Percentiles rank a stretch among this genome's conserved stretches.
These are phyloP conservation scores for Coemansia sp. DNA, from an alignment of 192 early-diverging fungal genomes.

Conservation along the genomic window DNA sequence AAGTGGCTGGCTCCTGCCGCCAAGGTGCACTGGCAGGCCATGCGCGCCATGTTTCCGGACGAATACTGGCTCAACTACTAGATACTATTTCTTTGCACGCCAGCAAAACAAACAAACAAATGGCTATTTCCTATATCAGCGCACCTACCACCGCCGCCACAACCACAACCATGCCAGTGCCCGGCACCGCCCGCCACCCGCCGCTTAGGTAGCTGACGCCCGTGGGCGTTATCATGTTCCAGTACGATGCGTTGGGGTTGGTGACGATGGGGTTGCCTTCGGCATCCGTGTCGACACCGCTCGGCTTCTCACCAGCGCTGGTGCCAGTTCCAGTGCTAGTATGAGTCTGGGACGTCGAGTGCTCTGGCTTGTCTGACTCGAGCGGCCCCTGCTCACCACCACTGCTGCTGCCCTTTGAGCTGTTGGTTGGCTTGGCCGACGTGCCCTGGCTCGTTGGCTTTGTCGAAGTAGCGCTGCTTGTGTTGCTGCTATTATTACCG, in stretches of 20 bases:
- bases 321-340: slow-evolving; percentile 2
- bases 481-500: background rate
- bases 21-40: slow-evolving; percentile 68
- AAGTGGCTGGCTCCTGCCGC: slow-evolving; percentile 59
- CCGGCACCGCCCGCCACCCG: slow-evolving; percentile 3
- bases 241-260: slow-evolving; percentile 30
- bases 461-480: background rate
- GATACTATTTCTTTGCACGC: too few relatives aligned
- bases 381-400: slow-evolving; percentile 23
- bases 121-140: slow-evolving; percentile 17
- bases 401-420: slow-evolving; percentile 10
- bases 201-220: slow-evolving; percentile 45
- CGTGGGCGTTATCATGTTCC: slow-evolving; percentile 40
- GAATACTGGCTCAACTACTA: slow-evolving; percentile 76
- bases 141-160: slow-evolving; percentile 8
- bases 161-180: background rate
- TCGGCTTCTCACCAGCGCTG: slow-evolving; percentile 2
- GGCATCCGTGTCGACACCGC: slow-evolving; percentile 28
- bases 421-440: slow-evolving; percentile 17
- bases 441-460: slow-evolving; percentile 6
- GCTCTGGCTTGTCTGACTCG: slow-evolving; percentile 10
- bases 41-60: slow-evolving; percentile 63
- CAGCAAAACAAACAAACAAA: background rate
- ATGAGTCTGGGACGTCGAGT: slow-evolving; percentile 2
- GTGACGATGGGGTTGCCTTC: slow-evolving; percentile 46